Percentiles rank a stretch among this genome's conserved stretches.
These are phyloP conservation scores for Clitopilus hobsonii DNA, from an alignment of 768 basidiomycete species.

Conservation along the genomic window DNA sequence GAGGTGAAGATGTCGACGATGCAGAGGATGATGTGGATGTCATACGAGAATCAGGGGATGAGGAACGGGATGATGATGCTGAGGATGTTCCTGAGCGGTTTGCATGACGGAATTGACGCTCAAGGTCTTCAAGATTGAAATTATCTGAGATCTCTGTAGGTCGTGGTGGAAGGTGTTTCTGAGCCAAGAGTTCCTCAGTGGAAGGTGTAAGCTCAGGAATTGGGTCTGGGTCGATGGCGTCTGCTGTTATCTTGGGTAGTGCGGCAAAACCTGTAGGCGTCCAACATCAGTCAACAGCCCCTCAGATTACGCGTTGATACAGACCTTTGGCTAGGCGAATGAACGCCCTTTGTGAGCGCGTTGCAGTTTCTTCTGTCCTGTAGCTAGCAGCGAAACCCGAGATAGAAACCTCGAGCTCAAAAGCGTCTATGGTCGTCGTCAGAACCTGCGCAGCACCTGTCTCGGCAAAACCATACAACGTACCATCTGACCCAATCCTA, in stretches of 20 bases:
- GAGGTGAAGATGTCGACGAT: neutral
- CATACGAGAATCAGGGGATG: constrained; percentile 9
- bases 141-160: constrained; percentile 60
- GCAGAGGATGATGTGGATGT: constrained; percentile 1
- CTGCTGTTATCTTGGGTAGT: constrained; percentile 53
- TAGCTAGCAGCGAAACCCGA: constrained; percentile 72
- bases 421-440: constrained; percentile 36
- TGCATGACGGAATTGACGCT: constrained; percentile 42
- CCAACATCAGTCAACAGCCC: neutral
- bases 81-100: constrained; percentile 14
- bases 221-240: constrained; percentile 21
- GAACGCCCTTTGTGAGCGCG: constrained; percentile 74
- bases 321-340: constrained; percentile 74
- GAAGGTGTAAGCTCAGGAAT: constrained; percentile 28
- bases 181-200: constrained; percentile 45
- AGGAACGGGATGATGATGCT: constrained; percentile 15
- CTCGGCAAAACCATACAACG: constrained; percentile 9
- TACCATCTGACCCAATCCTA: constrained; percentile 19
- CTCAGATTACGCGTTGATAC: constrained; percentile 4
- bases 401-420: constrained; percentile 68
- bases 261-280: constrained; percentile 59
- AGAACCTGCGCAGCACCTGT: neutral
- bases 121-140: constrained; percentile 50
- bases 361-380: constrained; percentile 53
- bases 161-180: constrained; percentile 47